Base-by-base conservation (phyloP, 2,329 filamentous ascomycete species). In the Beauveria pseudobassiana region DNA sequence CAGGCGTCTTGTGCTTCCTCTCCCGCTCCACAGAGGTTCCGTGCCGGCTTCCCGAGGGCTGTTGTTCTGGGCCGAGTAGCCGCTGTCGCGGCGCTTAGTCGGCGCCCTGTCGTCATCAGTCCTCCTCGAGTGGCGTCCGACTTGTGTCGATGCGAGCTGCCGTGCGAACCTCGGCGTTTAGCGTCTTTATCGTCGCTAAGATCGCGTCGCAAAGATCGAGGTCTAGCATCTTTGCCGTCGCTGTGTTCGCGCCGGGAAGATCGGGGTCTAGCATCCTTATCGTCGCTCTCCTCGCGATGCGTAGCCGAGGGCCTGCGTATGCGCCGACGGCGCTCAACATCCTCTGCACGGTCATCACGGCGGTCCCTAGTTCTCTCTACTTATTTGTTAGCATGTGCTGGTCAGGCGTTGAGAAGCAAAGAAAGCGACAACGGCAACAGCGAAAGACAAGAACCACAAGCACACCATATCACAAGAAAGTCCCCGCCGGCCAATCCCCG, bases 1-100 rank as follows among this genome's bases (percentile, higher is more conserved):
- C 18, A 1, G 51, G 30, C n/a, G 50, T 16, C 51, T 14, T 26
- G 20, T 53, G 30, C n/a, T 40, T 52, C n/a, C 26, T 51, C 5
- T 51, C 49, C 28, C 20, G 79, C 66, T 83, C 79, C 63, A 81
- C 78, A 3, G 75, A 71, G 12, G 77, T 80, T 62, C 79, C 76
- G 48, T 75, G 73, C 58, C 66, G 70, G 61, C 69, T 68, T 28
- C 69, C 66, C 42, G 73, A 71, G 51, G 69, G 50, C 71, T 72
- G 50, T 73, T 72, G 63, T 69, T 75, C n/a, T 78, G 77, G 20
- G 73, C 71, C 3, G 78, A 76, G 63, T 76, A 75, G 0, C 78
- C 79, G 63, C 78, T 81, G 62, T 81, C 79, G 59, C 76, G 75
- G 60, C 76, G 74, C 59, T 71, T 76, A 5, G 78, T 70, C 22